Evolutionary conservation across 2,329 filamentous ascomycete species (phyloP).

Genomic region (Trichoderma sp.): DNA sequence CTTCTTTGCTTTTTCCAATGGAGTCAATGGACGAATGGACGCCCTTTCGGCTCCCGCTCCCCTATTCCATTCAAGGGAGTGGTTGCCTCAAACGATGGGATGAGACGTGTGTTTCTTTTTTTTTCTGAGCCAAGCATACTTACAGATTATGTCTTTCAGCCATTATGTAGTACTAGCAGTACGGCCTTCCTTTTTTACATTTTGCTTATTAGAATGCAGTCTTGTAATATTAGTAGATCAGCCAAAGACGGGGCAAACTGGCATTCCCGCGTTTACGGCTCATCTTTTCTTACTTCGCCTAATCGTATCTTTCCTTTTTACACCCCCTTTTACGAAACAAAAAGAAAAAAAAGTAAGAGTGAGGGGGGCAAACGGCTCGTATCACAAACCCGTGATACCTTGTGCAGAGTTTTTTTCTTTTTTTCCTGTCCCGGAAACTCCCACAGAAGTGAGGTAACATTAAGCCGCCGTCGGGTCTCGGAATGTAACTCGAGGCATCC

Average conservation of each 20-base stretch:
- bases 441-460: neutral
- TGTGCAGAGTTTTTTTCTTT: neutral
- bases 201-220: neutral
- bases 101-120: neutral
- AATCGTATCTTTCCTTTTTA: neutral
- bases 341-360: too few relatives aligned
- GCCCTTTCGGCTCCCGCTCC: neutral
- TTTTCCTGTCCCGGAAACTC: neutral
- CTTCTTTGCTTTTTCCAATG: neutral
- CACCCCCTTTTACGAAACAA: neutral
- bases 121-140: neutral
- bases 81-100: neutral
- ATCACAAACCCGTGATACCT: neutral
- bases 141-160: neutral
- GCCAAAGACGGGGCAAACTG: neutral
- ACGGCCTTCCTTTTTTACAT: neutral
- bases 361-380: neutral
- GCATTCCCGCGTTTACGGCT: neutral
- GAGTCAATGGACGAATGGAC: neutral
- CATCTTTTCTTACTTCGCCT: neutral
- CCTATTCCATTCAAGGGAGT: neutral
- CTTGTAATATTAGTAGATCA: neutral
- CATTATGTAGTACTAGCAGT: neutral
- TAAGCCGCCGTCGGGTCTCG: neutral
- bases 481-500: slow-evolving; percentile 12